Evolutionary conservation across 306 rosid genomes (phyloP), one percentile per base, ranked within the genome.

Genomic region (Spatholobus suberectus): DNA sequence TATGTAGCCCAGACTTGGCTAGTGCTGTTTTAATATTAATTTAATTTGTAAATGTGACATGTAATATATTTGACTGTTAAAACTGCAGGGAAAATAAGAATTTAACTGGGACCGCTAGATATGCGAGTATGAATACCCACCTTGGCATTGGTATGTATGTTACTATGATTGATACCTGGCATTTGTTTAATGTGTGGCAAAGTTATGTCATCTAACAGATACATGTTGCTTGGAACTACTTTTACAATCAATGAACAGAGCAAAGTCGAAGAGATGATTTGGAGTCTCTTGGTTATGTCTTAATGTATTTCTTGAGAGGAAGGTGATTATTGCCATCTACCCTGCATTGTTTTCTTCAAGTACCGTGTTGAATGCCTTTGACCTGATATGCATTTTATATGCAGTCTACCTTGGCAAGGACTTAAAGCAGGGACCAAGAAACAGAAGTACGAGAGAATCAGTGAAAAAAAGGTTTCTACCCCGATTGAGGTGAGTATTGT

Each of bases 341-440:
- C 72, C 41, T 34, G 21, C 58, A 62, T 79, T 76, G 51, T 46
- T 61, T 32, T 81, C 46, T 74, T 86, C 81, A 63, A 14, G 37
- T 70, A 59, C 23, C 43, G 12, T 76, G 63, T 59, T 58, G 54
- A 84, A 34, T 43, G 55, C 37, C 52, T 82, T 29, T 66, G 49
- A 59, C 78, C 62, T 75, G 77, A 74, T 79, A 23, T 46, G 29
- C 62, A 40, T 83, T 79, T 90, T 54, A 59, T 69, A 24, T 78
- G 82, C 58, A 93, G 97, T 77, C 97, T 93, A 86, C 96, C 97
- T 58, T 93, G 97, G 97, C 97, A 93, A 87, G 97, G 97, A 77
- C 86, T 93, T 81, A 90, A 88, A 90, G 97, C 97, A 10, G 97
- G 97, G 68, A 93, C 90, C 24, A 93, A 93, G 93, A 93, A 93